Evolutionary conservation across 2,329 filamentous ascomycete genomes (phyloP).

Genomic region (Madurella mycetomatis): DNA sequence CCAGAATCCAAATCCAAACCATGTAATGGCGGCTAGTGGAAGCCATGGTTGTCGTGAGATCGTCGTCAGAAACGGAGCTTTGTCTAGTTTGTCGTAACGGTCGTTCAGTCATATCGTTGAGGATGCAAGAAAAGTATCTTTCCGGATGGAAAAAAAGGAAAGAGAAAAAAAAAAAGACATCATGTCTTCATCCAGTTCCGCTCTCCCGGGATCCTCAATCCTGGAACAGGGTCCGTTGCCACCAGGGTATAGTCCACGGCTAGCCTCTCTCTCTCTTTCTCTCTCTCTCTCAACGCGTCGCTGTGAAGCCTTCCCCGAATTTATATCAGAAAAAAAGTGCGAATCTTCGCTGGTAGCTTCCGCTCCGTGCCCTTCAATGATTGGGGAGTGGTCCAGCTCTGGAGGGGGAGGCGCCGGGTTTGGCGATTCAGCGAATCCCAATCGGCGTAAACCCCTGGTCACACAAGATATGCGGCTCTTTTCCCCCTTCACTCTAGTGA

Average conservation of each 20-base stretch:
- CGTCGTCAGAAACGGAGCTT: conserved; percentile 12
- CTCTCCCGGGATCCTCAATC: conserved; percentile 6
- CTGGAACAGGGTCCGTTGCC: conserved; percentile 18
- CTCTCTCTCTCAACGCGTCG: conserved; percentile 20
- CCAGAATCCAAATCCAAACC: not conserved
- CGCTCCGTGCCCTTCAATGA: conserved; percentile 9
- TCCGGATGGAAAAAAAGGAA: not conserved
- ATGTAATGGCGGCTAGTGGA: not conserved
- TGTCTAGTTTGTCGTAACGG: conserved; percentile 18
- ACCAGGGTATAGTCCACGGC: conserved; percentile 26
- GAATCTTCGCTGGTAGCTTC: conserved; percentile 5
- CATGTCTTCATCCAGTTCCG: conserved; percentile 11
- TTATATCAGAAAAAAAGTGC: conserved; percentile 27
- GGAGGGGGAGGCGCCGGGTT: not conserved
- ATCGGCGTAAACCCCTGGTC: conserved; percentile 4
- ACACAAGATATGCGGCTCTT: conserved; percentile 17
- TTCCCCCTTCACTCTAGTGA: conserved; percentile 49
- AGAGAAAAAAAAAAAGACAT: conserved; percentile 1
- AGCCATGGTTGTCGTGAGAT: not conserved
- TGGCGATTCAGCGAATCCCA: conserved; percentile 15
- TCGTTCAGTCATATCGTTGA: conserved; percentile 21
- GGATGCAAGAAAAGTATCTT: not conserved
- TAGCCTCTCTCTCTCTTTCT: not conserved
- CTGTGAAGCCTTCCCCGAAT: conserved; percentile 35
- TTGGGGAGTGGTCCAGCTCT: conserved; percentile 10